These are phyloP conservation scores for Calonectria multiphialidica DNA, from an alignment of 2,329 filamentous ascomycete genomes.

Conservation along the genomic window DNA sequence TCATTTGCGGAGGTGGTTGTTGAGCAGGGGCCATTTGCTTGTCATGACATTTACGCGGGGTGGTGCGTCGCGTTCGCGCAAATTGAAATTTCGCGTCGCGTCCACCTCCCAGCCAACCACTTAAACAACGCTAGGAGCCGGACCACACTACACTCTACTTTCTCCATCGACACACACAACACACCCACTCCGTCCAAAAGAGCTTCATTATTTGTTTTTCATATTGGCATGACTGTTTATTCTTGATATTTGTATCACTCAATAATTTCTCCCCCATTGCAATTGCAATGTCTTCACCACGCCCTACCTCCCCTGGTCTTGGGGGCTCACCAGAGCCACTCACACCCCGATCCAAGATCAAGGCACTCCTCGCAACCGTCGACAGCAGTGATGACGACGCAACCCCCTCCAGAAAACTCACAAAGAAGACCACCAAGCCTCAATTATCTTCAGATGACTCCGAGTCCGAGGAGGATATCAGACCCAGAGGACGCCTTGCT, in stretches of 20 bases:
- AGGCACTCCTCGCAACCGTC: slow-evolving; percentile 63
- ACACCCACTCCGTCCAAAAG: not conserved
- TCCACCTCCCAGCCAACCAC: slow-evolving; percentile 45
- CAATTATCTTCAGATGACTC: slow-evolving; percentile 48
- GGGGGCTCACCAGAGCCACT: slow-evolving; percentile 58
- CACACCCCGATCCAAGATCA: slow-evolving; percentile 67
- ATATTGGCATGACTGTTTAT: not conserved
- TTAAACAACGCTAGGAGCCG: slow-evolving; percentile 29
- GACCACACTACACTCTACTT: slow-evolving; percentile 1
- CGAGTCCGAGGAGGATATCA: slow-evolving; percentile 51
- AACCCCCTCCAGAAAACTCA: slow-evolving; percentile 28
- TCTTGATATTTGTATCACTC: not conserved
- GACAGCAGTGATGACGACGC: slow-evolving; percentile 63
- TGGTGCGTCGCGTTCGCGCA: slow-evolving; percentile 42
- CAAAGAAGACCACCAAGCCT: slow-evolving; percentile 28
- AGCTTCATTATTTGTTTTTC: slow-evolving; percentile 4
- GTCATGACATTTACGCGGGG: slow-evolving; percentile 34
- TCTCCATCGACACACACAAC: slow-evolving; percentile 23
- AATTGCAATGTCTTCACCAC: slow-evolving; percentile 61
- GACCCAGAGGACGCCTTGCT: slow-evolving; percentile 74
- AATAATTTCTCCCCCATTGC: slow-evolving; percentile 11
- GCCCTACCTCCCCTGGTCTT: slow-evolving; percentile 58
- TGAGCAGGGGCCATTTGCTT: not conserved
- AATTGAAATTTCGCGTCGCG: slow-evolving; percentile 45
- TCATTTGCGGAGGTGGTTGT: not conserved